Base-by-base conservation (phyloP, 2,329 filamentous ascomycete genomes). In the Pseudocercospora vitis region DNA sequence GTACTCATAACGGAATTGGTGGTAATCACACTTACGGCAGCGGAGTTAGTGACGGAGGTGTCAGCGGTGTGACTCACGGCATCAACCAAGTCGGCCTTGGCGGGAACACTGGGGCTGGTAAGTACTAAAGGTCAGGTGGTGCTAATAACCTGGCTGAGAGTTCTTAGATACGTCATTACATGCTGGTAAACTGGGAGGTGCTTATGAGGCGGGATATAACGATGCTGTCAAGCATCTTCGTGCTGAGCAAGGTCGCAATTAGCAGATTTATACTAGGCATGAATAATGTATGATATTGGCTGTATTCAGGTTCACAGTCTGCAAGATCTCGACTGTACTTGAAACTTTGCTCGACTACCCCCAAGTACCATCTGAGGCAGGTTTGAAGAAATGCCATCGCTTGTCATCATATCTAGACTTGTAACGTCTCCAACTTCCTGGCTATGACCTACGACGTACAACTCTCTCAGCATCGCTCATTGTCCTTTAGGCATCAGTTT, bases 401-500 rank as follows among this genome's bases (percentile, higher is more conserved):
- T n/a, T n/a, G n/a, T n/a, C n/a, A n/a, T n/a, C n/a, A n/a, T n/a
- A n/a, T n/a, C n/a, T n/a, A n/a, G n/a, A n/a, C n/a, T n/a, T n/a
- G n/a, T n/a, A n/a, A n/a, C n/a, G n/a, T n/a, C n/a, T n/a, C n/a
- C n/a, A n/a, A n/a, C n/a, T n/a, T n/a, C n/a, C n/a, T n/a, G n/a
- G n/a, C n/a, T n/a, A n/a, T n/a, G n/a, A n/a, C n/a, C n/a, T n/a
- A n/a, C n/a, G 7, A 7, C 21, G 14, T 19, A 37, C n/a, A 21
- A 8, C 33, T 19, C 33, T n/a, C 33, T 19, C n/a, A n/a, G n/a
- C n/a, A n/a, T n/a, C n/a, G n/a, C 42, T 45, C 42, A 55, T 37
- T 32, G 14, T 24, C 48, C 48, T 21, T 54, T 53, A 16, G 49
- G 37, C 60, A 62, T 52, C 32, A 56, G 39, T 48, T 71, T 69